Percentiles rank a stretch among this genome's conserved stretches.
phyloP scores from a whole-genome alignment of 352 stramenopile species.

The Pythium folliculosum region DNA sequence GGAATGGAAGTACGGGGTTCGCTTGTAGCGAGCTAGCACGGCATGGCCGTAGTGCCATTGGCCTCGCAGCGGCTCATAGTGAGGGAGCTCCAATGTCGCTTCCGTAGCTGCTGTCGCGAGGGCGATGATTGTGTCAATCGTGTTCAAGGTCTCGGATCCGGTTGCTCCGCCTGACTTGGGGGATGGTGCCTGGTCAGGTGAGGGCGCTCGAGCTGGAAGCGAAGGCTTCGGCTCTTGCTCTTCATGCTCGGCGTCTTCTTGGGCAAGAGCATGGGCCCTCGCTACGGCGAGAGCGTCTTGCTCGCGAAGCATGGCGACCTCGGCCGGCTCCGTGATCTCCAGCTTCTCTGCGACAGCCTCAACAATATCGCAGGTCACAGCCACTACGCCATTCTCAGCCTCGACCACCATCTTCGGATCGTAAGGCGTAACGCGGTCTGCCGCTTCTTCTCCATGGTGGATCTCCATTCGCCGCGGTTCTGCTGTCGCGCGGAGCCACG shows the following conservation, averaged over 20 bases:
- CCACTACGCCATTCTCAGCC: background rate
- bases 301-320: conserved; percentile 26
- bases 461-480: conserved; percentile 1
- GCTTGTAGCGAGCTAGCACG: conserved; percentile 68
- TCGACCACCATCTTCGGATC: background rate
- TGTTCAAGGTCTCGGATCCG: too few relatives aligned
- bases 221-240: background rate
- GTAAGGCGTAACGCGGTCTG: conserved; percentile 17
- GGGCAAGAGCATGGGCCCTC: conserved; percentile 10
- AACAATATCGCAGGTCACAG: background rate
- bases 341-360: conserved; percentile 16
- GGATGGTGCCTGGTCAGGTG: background rate
- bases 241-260: conserved; percentile 18
- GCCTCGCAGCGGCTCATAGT: conserved; percentile 55
- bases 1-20: conserved; percentile 77
- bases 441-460: background rate
- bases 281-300: conserved; percentile 28
- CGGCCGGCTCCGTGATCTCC: conserved; percentile 19
- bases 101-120: background rate
- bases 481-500: too few relatives aligned
- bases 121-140: conserved; percentile 22
- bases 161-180: background rate
- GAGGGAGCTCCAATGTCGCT: conserved; percentile 9
- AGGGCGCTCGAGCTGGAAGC: background rate
- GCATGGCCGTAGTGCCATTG: conserved; percentile 67